Evolutionary conservation across 257 asterid genomes (phyloP).

Genomic region (Ajuga chamaepitys): DNA sequence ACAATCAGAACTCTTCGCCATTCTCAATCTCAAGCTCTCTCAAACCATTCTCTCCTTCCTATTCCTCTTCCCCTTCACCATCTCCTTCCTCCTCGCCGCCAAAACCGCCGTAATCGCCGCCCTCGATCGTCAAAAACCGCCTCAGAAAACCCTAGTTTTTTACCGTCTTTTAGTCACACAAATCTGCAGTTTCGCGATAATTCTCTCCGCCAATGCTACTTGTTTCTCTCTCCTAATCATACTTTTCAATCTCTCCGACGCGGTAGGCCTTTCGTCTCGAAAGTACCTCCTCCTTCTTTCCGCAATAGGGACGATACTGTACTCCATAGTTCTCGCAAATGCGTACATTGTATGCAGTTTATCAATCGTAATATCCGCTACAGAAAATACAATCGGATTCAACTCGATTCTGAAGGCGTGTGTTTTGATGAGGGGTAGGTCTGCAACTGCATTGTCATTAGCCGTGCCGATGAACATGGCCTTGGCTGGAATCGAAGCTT

Average conservation of each 20-base stretch:
- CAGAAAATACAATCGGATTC: constrained; percentile 36
- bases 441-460: constrained; percentile 44
- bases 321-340: constrained; percentile 65
- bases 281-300: constrained; percentile 33
- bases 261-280: constrained; percentile 32
- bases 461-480: constrained; percentile 46
- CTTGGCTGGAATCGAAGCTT: constrained; percentile 50
- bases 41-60: constrained; percentile 47
- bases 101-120: constrained; percentile 39
- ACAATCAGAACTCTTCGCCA: constrained; percentile 42
- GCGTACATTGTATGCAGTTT: constrained; percentile 40
- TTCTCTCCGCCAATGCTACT: constrained; percentile 62
- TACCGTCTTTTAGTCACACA: constrained; percentile 37
- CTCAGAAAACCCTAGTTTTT: constrained; percentile 1
- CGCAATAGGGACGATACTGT: constrained; percentile 41
- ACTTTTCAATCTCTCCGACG: constrained; percentile 27
- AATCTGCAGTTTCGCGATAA: constrained; percentile 40
- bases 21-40: constrained; percentile 64
- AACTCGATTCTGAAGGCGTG: constrained; percentile 42
- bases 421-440: constrained; percentile 40
- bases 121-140: constrained; percentile 10
- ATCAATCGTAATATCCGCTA: constrained; percentile 37
- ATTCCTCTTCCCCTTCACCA: constrained; percentile 48
- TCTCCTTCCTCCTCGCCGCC: constrained; percentile 62
- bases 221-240: constrained; percentile 43